A percentile compares a stretch with the other conserved stretches of the same genome.
phyloP scores from a whole-genome alignment of 768 basidiomycete species.

The Auriculariales sp. region DNA sequence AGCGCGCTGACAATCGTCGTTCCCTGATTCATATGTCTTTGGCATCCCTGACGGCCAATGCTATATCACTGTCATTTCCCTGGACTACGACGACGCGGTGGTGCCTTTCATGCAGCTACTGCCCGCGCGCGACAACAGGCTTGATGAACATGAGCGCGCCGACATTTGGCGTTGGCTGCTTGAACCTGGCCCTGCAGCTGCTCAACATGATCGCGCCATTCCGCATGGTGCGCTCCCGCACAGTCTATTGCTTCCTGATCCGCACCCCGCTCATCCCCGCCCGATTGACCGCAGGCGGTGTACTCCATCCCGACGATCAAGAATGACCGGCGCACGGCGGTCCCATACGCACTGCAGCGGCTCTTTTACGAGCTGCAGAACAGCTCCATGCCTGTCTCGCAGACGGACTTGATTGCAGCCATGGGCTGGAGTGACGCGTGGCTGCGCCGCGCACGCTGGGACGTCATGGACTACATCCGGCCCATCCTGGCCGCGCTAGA shows the following conservation, averaged over 20 bases:
- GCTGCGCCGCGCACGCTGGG: neutral
- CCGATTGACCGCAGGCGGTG: neutral
- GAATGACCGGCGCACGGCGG: neutral
- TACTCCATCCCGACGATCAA: neutral
- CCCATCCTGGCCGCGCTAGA: neutral
- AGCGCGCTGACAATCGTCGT: too few relatives aligned
- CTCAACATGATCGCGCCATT: neutral
- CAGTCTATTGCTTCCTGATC: too few relatives aligned
- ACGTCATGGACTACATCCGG: slow-evolving; percentile 1
- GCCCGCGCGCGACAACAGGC: neutral
- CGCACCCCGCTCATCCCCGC: neutral
- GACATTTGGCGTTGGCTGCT: neutral
- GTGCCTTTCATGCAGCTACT: too few relatives aligned
- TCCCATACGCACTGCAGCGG: neutral
- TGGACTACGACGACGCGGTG: too few relatives aligned
- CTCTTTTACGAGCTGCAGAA: neutral
- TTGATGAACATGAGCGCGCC: neutral
- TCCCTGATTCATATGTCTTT: too few relatives aligned
- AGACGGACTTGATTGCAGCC: neutral
- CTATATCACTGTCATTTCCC: neutral
- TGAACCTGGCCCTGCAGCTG: neutral
- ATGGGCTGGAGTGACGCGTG: slow-evolving; percentile 1
- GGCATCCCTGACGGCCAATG: neutral
- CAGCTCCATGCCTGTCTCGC: neutral
- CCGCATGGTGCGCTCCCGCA: neutral